A percentile compares a stretch with the other conserved stretches of the same genome.
Conservation (phyloP, 2,329 filamentous ascomycete genomes). For the Drechmeria coniospora region DNA sequence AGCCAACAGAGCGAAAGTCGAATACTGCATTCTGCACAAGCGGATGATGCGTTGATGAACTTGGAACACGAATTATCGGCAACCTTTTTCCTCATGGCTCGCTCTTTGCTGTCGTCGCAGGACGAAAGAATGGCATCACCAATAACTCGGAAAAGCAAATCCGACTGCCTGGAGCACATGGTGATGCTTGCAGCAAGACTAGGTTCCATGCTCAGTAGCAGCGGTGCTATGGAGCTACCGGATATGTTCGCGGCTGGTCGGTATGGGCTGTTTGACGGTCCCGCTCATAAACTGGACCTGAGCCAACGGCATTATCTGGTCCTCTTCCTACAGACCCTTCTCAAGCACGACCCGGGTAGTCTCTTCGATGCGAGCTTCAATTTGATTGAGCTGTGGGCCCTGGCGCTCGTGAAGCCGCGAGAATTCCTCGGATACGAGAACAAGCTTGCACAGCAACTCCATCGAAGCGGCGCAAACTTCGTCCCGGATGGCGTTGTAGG, state of each 20-base stretch:
- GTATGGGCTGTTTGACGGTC: conserved; percentile 32
- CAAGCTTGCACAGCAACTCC: conserved; percentile 30
- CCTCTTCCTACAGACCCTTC: conserved; percentile 35
- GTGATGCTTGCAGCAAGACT: conserved; percentile 30
- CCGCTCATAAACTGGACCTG: conserved; percentile 22
- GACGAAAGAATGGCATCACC: conserved; percentile 5
- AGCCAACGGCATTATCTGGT: conserved; percentile 29
- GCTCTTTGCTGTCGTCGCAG: conserved; percentile 17
- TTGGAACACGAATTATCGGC: conserved; percentile 33
- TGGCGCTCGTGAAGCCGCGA: conserved; percentile 34
- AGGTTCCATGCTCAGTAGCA: conserved; percentile 27
- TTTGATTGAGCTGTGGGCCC: conserved; percentile 35
- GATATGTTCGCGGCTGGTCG: conserved; percentile 31
- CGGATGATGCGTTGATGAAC: conserved; percentile 30
- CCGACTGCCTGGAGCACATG: conserved; percentile 26
- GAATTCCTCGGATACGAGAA: conserved; percentile 31
- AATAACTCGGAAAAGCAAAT: conserved; percentile 8
- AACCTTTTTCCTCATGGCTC: conserved; percentile 32
- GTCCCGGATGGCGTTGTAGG: conserved; percentile 23
- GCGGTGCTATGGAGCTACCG: conserved; percentile 26
- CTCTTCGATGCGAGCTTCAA: conserved; percentile 29
- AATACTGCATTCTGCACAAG: conserved; percentile 22
- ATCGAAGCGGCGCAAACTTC: conserved; percentile 25
- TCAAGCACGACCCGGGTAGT: conserved; percentile 30
- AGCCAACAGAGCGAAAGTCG: conserved; percentile 22